These are phyloP conservation scores for Sphagnurus paluster DNA, from an alignment of 1,284 basidiomycete species.

Conservation along the genomic window DNA sequence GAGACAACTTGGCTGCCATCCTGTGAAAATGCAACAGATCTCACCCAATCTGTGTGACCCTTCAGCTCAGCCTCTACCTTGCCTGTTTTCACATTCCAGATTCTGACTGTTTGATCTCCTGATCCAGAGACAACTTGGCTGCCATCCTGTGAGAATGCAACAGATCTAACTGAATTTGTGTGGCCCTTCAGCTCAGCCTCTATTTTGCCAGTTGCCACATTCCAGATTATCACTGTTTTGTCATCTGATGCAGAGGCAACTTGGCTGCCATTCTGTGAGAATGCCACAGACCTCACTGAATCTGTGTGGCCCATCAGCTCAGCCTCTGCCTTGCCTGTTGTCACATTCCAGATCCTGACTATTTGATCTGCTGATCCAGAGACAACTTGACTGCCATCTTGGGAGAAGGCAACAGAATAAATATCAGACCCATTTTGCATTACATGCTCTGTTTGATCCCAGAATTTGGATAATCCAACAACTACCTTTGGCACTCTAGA, in stretches of 20 bases:
- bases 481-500: background rate
- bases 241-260: background rate
- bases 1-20: too few relatives aligned
- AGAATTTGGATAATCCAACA: background rate
- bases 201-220: background rate
- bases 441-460: background rate
- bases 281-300: background rate
- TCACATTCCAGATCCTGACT: too few relatives aligned
- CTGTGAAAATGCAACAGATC: background rate
- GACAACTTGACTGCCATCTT: too few relatives aligned
- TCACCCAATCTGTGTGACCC: background rate
- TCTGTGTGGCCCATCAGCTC: constrained; percentile 11
- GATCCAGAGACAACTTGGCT: background rate
- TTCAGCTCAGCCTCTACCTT: background rate
- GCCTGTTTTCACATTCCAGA: background rate
- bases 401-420: background rate
- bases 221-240: background rate
- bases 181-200: background rate
- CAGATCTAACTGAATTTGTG: background rate
- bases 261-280: background rate
- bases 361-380: too few relatives aligned
- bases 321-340: constrained; percentile 6
- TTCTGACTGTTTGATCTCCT: background rate
- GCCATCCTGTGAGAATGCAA: background rate
- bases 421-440: background rate